phyloP scores from a whole-genome alignment of 2,329 filamentous ascomycete species.

The Remersonia thermophila region DNA sequence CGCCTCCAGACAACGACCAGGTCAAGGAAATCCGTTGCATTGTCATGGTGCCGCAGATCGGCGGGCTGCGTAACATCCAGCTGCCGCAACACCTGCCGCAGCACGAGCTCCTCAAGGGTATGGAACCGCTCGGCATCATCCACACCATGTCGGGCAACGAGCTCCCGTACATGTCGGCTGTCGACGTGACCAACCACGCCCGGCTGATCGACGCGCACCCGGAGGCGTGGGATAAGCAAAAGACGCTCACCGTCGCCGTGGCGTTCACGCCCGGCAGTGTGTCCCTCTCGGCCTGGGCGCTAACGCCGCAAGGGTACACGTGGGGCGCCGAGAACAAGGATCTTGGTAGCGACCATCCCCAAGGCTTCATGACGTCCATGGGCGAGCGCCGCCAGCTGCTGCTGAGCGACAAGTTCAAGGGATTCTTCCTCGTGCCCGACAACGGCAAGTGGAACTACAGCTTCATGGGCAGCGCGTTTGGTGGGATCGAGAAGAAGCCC shows the following conservation, averaged over 20 bases:
- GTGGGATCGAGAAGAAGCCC: constrained; percentile 77
- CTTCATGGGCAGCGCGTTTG: constrained; percentile 88
- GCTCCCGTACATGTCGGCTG: constrained; percentile 88
- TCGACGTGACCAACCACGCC: constrained; percentile 88
- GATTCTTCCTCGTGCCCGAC: constrained; percentile 93
- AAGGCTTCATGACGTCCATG: constrained; percentile 84
- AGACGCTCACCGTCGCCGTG: constrained; percentile 88
- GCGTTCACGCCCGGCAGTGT: constrained; percentile 95
- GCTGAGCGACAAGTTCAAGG: constrained; percentile 83
- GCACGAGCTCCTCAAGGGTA: constrained; percentile 72
- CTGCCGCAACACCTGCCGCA: constrained; percentile 81
- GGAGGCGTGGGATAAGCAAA: constrained; percentile 71
- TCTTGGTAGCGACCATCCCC: constrained; percentile 78
- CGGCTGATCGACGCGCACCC: constrained; percentile 74
- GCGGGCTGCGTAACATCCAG: constrained; percentile 82
- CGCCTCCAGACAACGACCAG: constrained; percentile 85
- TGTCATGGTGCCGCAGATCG: constrained; percentile 94
- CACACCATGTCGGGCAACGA: constrained; percentile 94
- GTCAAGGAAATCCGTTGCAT: constrained; percentile 96
- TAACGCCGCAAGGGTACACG: constrained; percentile 85
- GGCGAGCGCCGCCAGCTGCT: constrained; percentile 92
- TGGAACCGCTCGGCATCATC: constrained; percentile 89
- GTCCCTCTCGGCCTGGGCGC: constrained; percentile 82
- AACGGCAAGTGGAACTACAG: constrained; percentile 92
- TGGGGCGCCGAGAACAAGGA: constrained; percentile 98